Base-by-base conservation (phyloP, 441 rosid species). In the Capsella rubella region DNA sequence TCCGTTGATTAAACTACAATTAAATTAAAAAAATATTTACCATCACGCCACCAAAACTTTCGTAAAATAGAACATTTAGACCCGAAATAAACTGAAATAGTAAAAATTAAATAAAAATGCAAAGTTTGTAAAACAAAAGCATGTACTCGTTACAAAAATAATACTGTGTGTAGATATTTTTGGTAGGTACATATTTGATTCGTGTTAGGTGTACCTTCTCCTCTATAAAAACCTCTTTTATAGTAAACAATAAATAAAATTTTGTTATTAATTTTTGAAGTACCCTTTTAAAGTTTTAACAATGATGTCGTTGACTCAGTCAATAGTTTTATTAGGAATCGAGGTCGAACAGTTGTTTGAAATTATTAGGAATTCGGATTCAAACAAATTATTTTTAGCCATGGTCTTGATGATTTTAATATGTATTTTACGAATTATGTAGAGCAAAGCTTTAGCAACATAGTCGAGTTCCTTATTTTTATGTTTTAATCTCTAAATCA, bases 161-260 rank as follows among this genome's bases (percentile, higher is more conserved):
- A 50, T 4, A 50, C 4, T 21, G 25, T 21, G 25, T 21, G 35
- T 40, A 39, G 8, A 12, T 8, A 27, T 13, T 1, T 3, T 42
- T 15, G 55, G 43, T 46, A 31, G 43, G 55, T 63, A 11, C 37
- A 8, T 60, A 53, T 13, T 51, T 43, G 35, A 34, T 25, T 55
- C 9, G 52, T 40, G 72, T 66, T 74, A 66, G 78, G 72, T 74
- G 61, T 49, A 66, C 61, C 59, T 57, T 74, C 72, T 73, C 45
- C 37, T 71, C 54, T 18, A 54, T 21, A 49, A 43, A 43, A 16
- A 34, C 37, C 37, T 11, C 8, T 25, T 25, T 72, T 8, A 40
- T 52, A 52, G 37, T 50, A 61, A 61, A 37, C 2, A 51, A 31
- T 0, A 31, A 16, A 29, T 15, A 6, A 16, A 28, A 29, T 0